Base-by-base conservation (phyloP, 2,329 filamentous ascomycete species). In the Hymenotorrendiella dingleyae region DNA sequence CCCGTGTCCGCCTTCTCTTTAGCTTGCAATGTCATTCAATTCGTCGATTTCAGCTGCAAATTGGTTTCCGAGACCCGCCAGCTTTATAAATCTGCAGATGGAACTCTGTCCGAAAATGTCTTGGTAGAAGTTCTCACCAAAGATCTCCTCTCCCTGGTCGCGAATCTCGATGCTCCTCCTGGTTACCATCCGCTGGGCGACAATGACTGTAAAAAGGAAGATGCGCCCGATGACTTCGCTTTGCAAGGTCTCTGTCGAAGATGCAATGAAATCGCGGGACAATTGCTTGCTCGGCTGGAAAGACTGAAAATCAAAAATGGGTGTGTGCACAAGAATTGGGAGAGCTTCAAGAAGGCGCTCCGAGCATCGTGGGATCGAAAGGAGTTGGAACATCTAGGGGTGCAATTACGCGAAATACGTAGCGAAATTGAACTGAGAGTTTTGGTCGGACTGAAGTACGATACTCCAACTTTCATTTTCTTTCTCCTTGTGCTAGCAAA, bases 1-100 rank as follows among this genome's bases (percentile, higher is more conserved):
- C 45, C 49, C 4, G 26, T 52, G 11, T 38, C 49, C n/a, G 45
- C 47, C 16, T 23, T 50, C 6, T 44, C 40, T 16, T 17, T 52
- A 3, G 45, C 46, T 6, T 35, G 36, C 11, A 45, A 26, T 16
- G 36, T 48, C 5, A 36, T 50, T 5, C 42, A 46, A 28, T 50
- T 52, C 24, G 42, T 50, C 4, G 47, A 52, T 28, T 52, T 50
- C 26, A 32, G 42, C 2, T 45, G 29, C 23, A 52, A 52, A 28
- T 21, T 52, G n/a, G 4, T 48, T 8, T 45, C 42, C 6, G 21
- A 36, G 6, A 28, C 14, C 14, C 17, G 24, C 8, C 24, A 48
- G 38, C 21, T 53, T 1, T 50, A 53, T 33, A 47, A 47, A 6
- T 46, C 45, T 14, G 20, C 30, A 5, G 17, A 24, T 16, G 47